Evolutionary conservation across 192 early-diverging fungal species (phyloP).

Genomic region (Coemansia sp.): DNA sequence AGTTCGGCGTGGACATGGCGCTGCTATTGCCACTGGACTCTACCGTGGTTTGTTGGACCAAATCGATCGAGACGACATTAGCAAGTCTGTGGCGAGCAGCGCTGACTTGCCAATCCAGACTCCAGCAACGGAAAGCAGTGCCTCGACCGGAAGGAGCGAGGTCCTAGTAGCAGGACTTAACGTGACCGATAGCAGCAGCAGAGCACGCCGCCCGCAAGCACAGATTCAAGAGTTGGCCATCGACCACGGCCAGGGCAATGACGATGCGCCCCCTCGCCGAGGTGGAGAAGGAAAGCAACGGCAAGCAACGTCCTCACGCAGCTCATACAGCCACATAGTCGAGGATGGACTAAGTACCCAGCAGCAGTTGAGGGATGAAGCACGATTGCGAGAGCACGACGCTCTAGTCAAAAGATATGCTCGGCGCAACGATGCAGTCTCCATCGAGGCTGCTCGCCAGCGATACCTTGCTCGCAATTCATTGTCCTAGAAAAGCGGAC

Average conservation of each 20-base stretch:
- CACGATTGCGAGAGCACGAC: constrained; percentile 11
- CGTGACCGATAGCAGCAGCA: not conserved
- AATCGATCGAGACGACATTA: constrained; percentile 64
- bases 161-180: not conserved
- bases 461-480: constrained; percentile 28
- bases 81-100: constrained; percentile 58
- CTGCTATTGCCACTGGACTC: constrained; percentile 14
- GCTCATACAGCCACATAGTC: not conserved
- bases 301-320: not conserved
- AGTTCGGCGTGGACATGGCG: not conserved
- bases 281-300: not conserved
- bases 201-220: not conserved
- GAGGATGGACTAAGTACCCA: constrained; percentile 5
- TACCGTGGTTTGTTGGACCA: constrained; percentile 39
- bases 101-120: no score
- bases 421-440: constrained; percentile 35
- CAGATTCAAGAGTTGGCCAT: no score
- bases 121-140: not conserved
- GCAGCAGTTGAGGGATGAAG: constrained; percentile 6
- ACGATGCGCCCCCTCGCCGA: not conserved
- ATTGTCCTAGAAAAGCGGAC: no score
- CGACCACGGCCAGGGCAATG: not conserved
- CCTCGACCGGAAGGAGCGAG: not conserved
- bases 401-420: constrained; percentile 25
- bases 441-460: constrained; percentile 33